Evolutionary conservation across 83 land plant genomes (phyloP), one percentile per base, ranked within the genome.

Genomic region (Diphasiastrum complanatum): DNA sequence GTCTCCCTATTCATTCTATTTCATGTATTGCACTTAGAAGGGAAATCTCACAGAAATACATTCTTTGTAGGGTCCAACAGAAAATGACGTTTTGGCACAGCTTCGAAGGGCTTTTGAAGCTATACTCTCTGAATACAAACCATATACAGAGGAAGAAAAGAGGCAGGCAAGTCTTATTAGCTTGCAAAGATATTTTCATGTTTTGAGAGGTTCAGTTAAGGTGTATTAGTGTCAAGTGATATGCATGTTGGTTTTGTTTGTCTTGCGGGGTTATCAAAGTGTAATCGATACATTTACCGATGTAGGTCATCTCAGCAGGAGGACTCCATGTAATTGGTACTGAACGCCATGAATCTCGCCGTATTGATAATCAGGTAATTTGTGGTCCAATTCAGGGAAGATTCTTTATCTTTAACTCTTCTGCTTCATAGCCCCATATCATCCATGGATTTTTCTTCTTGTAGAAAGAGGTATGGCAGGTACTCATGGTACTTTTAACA

Each of bases 321-420:
- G 99, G 99, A 34, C 87, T 95, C 62, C 99, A 95, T 78, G 99
- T 95, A 16, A 78, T 95, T 35, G 99, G 99, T 18, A 89, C 99
- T 36, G 99, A 95, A 68, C 89, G 99, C 37, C 99, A 95, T 67
- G 99, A 95, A 60, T 89, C 99, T 51, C 84, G 97, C 24, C 80
- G 99, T 49, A 90, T 95, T 68, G 99, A 95, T 64, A 95, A 95
- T 72, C 99, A 95, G 92, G 97, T 86, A 18, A n/a, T 4, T 5
- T 4, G 63, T 70, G 38, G 56, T n/a, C 28, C 31, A 25, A 16
- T 59, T 8, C 64, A 47, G 18, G 56, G 14, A 45, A 12, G 32
- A 19, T 60, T 45, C 14, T 14, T 19, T 18, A 20, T 47, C 10
- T 36, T 5, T 26, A 28, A 26, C 45, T 16, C 26, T 19, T 6